Conservation (phyloP, 345 rosid species). For the Acer saccharum region DNA sequence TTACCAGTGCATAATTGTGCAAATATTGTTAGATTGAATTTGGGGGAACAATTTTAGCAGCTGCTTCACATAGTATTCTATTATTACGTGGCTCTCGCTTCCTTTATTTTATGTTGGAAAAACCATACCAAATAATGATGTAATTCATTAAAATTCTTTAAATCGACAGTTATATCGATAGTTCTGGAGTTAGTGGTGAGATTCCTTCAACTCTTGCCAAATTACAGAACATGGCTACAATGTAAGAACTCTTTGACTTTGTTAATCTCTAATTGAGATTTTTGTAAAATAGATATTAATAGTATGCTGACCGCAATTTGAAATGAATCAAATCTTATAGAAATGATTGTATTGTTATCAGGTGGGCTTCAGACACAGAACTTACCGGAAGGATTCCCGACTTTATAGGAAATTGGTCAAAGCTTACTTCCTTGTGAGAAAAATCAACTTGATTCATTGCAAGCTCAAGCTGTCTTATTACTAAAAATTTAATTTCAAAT, state of each 20-base stretch:
- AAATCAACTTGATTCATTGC: background rate
- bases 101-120: background rate
- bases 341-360: slow-evolving; percentile 23
- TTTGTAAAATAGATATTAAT: no score
- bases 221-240: background rate
- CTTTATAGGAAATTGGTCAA: slow-evolving; percentile 70
- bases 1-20: no score
- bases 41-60: no score
- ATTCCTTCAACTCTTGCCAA: slow-evolving; percentile 17
- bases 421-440: slow-evolving; percentile 49
- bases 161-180: slow-evolving; percentile 8
- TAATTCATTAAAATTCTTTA: background rate
- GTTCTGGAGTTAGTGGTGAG: slow-evolving; percentile 15
- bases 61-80: background rate
- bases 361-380: slow-evolving; percentile 61
- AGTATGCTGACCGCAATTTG: background rate
- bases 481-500: background rate
- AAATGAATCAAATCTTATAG: background rate
- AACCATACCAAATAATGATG: background rate
- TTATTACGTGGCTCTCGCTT: background rate
- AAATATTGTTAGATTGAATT: no score
- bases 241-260: slow-evolving; percentile 3
- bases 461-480: background rate
- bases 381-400: slow-evolving; percentile 69
- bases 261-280: background rate